Base-by-base conservation (phyloP, 2,329 filamentous ascomycete genomes). In the Monilinia fructigena region DNA sequence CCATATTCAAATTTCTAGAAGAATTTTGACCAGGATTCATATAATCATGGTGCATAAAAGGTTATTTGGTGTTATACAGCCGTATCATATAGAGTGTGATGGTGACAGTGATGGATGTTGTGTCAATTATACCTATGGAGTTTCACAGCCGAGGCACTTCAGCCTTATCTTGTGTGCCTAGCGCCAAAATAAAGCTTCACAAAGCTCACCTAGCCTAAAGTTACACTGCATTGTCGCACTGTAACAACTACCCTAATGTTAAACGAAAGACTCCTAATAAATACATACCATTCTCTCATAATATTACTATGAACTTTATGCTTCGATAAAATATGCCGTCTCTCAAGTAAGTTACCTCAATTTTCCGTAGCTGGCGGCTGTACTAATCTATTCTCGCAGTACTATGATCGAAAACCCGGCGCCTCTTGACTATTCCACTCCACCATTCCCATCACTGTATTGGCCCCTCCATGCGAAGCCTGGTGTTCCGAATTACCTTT, bases 371-470 rank as follows among this genome's bases (percentile, higher is more conserved):
- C 42, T 35, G 28, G 48, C 7, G 20, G 8, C 8, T 11, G 61
- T 45, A 38, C 60, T 68, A 59, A 58, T 18, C 58, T 50, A 71
- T 52, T 38, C 31, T n/a, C 31, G 20, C 54, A 75, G 75, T 50
- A 55, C 71, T 35, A 72, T 70, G 11, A 58, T 74, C 35, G 58
- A 71, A 40, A 73, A 71, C 55, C 68, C 70, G 16, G 74, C 73
- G 8, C 75, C 75, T 53, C 66, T 74, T 80, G 83, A 83, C 73
- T 90, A 91, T 76, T 74, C 78, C 48, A 82, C 83, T 10, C 89
- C 89, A 12, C 73, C 80, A 11, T 91, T 90, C 73, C 89, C 89
- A 12, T 87, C 86, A 10, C 83, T 91, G 45, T 91, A 91, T 78
- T 86, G 87, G 82, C 87, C 88, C 2, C 71, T 73, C 60, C 65